Base-by-base conservation (phyloP, 2,329 filamentous ascomycete species). In the Alternaria gansuensis region DNA sequence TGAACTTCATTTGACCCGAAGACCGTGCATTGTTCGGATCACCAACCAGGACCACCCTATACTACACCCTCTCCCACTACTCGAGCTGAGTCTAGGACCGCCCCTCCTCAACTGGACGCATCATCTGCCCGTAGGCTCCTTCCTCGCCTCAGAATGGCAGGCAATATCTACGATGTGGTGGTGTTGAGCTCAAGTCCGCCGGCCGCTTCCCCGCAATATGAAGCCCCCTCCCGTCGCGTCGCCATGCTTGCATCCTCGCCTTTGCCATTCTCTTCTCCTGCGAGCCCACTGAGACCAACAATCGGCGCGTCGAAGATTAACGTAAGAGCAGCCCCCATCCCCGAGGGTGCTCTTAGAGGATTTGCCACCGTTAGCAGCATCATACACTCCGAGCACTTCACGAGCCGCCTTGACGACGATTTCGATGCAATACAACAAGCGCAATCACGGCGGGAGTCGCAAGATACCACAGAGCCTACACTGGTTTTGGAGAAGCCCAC, bases 281-380 rank as follows among this genome's bases (percentile, higher is more conserved):
- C 17, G 1, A 67, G 66, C 34, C 62, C 69, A 13, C 60, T 52
- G 51, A 70, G 48, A 11, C 50, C 56, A 24, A 44, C 57, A 0
- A 5, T 33, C 39, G 64, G 64, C 71, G 72, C 71, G 72, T 75
- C 75, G 24, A 65, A 53, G 54, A 60, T 60, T 21, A 72, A 70
- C 4, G 69, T 69, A 28, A 65, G 69, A 40, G 73, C 70, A 50
- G 66, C 64, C 23, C 53, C 65, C 1, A 66, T 74, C 29, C 70
- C 75, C 23, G 58, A 67, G 21, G 67, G 62, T 7, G 68, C 65
- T 11, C 46, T 62, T 3, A 67, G 68, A 54, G 75, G 74, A 23
- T 77, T 77, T 52, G 72, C 72, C 67, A 76, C 74, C 54, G 74
- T 75, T 6, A 63, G 64, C 51, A 74, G 69, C 51, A 58, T 78